Evolutionary conservation across 75 land plant species (phyloP).

Genomic region (Pinus tabuliformis): DNA sequence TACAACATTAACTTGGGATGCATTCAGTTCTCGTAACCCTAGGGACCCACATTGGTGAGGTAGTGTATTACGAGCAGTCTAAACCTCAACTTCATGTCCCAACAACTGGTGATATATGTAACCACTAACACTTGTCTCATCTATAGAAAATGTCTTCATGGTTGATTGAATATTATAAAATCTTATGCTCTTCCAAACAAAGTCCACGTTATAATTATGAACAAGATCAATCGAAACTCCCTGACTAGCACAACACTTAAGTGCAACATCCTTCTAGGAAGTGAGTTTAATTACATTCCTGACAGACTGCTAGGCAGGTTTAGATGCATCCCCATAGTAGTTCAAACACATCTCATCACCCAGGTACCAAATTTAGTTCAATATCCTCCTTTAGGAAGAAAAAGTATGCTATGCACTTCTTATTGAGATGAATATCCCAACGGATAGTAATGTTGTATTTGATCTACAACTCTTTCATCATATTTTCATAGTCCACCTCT

Average conservation of each 20-base stretch:
- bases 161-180: slow-evolving; percentile 95
- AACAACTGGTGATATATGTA: slow-evolving; percentile 88
- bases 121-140: slow-evolving; percentile 99
- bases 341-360: slow-evolving; percentile 93
- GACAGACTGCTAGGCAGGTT: slow-evolving; percentile 97
- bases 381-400: slow-evolving; percentile 96
- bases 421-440: slow-evolving; percentile 76
- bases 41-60: slow-evolving; percentile 97
- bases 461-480: slow-evolving; percentile 98
- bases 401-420: slow-evolving; percentile 91
- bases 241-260: slow-evolving; percentile 96
- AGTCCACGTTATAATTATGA: slow-evolving; percentile 93
- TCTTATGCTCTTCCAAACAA: slow-evolving; percentile 99
- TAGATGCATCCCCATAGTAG: slow-evolving; percentile 88
- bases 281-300: slow-evolving; percentile 98
- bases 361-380: slow-evolving; percentile 89
- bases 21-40: slow-evolving; percentile 94
- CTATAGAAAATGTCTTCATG: slow-evolving; percentile 97
- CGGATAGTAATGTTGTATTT: slow-evolving; percentile 85
- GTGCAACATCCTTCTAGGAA: slow-evolving; percentile 93
- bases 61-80: slow-evolving; percentile 79
- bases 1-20: slow-evolving; percentile 44
- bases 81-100: slow-evolving; percentile 95
- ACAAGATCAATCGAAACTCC: slow-evolving; percentile 91
- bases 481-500: slow-evolving; percentile 98